Evolutionary conservation across 2,329 filamentous ascomycete genomes (phyloP).

Genomic region (Colletotrichum sp.): DNA sequence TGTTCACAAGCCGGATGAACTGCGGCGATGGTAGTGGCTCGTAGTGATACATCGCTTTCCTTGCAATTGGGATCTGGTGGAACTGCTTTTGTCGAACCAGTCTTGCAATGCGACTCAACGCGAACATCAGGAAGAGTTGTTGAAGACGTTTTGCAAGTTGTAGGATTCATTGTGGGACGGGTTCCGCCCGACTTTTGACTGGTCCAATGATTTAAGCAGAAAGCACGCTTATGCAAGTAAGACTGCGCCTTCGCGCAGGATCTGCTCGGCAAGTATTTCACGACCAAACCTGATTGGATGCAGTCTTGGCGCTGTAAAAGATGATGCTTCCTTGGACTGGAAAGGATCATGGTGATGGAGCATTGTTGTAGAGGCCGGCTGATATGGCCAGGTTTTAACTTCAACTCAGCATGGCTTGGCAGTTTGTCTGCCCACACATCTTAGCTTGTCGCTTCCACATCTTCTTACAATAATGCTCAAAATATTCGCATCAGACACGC

Average conservation of each 20-base stretch:
- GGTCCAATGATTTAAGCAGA: neutral
- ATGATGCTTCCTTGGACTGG: neutral
- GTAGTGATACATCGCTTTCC: neutral
- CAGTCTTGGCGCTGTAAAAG: too few relatives aligned
- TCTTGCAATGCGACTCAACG: neutral
- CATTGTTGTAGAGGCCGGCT: neutral
- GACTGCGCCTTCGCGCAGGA: neutral
- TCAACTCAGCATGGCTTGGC: neutral
- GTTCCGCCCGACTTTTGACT: neutral
- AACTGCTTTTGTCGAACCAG: accelerated
- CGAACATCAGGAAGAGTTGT: neutral
- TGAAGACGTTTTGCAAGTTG: neutral
- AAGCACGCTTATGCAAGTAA: neutral
- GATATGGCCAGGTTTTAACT: neutral
- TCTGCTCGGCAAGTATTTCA: neutral
- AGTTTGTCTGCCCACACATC: neutral
- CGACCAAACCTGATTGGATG: neutral
- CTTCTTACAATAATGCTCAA: too few relatives aligned
- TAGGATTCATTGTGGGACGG: neutral
- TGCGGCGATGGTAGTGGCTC: conserved; percentile 9
- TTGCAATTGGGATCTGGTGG: accelerated
- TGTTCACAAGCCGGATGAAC: neutral
- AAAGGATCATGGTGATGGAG: neutral
- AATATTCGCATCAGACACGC: too few relatives aligned
- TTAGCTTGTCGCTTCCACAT: neutral